phyloP scores from a whole-genome alignment of 805 yeast species.

The Wickerhamiella dianesei region DNA sequence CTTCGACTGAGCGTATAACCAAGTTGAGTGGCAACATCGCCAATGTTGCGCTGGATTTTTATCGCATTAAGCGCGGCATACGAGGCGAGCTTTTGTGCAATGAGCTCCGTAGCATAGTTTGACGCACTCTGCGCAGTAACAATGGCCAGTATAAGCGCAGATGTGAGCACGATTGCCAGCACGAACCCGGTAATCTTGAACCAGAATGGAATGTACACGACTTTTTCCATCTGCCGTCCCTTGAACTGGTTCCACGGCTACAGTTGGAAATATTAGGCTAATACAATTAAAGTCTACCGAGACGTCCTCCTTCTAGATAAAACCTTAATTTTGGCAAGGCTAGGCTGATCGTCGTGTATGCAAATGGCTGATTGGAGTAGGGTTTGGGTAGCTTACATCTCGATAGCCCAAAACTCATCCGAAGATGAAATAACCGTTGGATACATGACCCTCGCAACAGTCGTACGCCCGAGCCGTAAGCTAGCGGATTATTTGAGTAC shows the following conservation, averaged over 20 bases:
- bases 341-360: too few relatives aligned
- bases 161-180: neutral
- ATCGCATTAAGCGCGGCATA: conserved; percentile 14
- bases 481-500: conserved; percentile 14
- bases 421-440: too few relatives aligned
- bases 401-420: too few relatives aligned
- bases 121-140: conserved; percentile 9
- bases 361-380: too few relatives aligned
- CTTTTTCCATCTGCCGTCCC: neutral
- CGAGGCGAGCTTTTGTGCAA: conserved; percentile 12
- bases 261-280: too few relatives aligned
- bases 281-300: too few relatives aligned
- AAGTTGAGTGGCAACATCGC: conserved; percentile 6
- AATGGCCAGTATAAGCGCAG: neutral
- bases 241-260: neutral
- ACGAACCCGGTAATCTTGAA: neutral
- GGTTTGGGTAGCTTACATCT: neutral
- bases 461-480: conserved; percentile 17
- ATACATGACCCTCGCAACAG: conserved; percentile 12
- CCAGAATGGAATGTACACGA: neutral
- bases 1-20: conserved; percentile 6
- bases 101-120: conserved; percentile 9
- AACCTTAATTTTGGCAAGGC: neutral
- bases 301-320: too few relatives aligned
- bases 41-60: conserved; percentile 9